These are phyloP conservation scores for Sextonia rubra DNA, from an alignment of 164 flowering plant species.

Conservation along the genomic window DNA sequence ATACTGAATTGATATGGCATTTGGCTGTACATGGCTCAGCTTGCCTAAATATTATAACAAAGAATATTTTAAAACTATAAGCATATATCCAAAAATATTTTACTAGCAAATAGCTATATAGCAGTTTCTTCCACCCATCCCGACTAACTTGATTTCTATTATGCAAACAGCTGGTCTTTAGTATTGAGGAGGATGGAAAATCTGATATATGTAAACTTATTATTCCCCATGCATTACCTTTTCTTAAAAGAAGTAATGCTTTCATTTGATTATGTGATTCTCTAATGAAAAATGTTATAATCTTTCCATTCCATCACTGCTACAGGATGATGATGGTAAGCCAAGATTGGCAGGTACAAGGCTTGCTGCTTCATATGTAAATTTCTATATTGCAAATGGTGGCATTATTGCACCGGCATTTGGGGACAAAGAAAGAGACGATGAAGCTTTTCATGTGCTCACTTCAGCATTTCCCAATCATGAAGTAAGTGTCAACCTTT, in stretches of 20 bases:
- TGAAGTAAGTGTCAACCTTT: slow-evolving; percentile 42
- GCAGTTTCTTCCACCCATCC: too few species aligned
- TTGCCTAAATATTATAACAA: too few species aligned
- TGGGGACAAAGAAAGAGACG: slow-evolving; percentile 83
- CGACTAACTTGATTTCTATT: neutral
- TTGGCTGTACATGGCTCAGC: too few species aligned
- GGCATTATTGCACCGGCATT: slow-evolving; percentile 80
- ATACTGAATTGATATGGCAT: too few species aligned
- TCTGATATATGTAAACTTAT: neutral
- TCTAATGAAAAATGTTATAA: neutral
- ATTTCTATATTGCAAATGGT: slow-evolving; percentile 90
- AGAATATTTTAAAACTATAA: too few species aligned
- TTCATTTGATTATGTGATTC: neutral
- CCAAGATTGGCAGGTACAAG: slow-evolving; percentile 66
- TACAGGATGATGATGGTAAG: slow-evolving; percentile 67
- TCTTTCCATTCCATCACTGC: neutral
- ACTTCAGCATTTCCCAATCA: slow-evolving; percentile 63
- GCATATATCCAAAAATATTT: too few species aligned
- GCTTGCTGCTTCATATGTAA: slow-evolving; percentile 91
- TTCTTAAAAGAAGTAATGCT: neutral
- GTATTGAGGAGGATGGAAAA: neutral
- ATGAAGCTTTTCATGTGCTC: slow-evolving; percentile 72
- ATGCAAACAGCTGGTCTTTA: neutral
- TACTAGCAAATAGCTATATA: too few species aligned
- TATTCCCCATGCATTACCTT: neutral